Conservation (phyloP, 345 rosid genomes). For the Combretum micranthum region DNA sequence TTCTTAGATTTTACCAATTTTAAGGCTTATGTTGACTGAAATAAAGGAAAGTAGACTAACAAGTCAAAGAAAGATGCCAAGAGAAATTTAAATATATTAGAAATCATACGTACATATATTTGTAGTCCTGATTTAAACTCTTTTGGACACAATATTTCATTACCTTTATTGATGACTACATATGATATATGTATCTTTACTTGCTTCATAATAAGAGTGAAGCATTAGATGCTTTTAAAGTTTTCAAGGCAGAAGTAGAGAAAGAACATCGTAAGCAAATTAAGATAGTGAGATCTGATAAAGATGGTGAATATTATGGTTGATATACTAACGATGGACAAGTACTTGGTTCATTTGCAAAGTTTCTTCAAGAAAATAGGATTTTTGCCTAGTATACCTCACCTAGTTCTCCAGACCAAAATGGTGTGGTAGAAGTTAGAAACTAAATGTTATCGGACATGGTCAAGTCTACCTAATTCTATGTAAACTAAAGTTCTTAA, state of each 20-base stretch:
- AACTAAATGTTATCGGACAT: conserved; percentile 3
- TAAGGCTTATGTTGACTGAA: no score
- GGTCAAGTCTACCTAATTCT: not conserved
- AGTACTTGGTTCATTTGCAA: not conserved
- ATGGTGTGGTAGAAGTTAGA: conserved; percentile 2
- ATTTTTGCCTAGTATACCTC: conserved; percentile 7
- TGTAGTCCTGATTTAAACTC: no score
- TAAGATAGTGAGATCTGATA: conserved; percentile 1
- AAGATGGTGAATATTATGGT: conserved; percentile 1
- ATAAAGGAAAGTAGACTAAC: no score
- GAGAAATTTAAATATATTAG: no score
- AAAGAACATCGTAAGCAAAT: conserved; percentile 3
- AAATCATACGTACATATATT: no score
- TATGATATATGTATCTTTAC: conserved; percentile 2
- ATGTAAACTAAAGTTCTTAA: not conserved
- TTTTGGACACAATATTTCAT: not conserved
- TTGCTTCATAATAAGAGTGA: not conserved
- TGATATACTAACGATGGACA: conserved; percentile 3
- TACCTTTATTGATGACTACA: not conserved
- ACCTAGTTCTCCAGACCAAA: conserved; percentile 2
- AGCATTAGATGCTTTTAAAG: conserved; percentile 1
- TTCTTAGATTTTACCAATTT: no score
- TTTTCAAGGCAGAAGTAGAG: conserved; percentile 4
- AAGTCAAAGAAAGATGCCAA: no score
- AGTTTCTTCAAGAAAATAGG: conserved; percentile 1